Base-by-base conservation (phyloP, 495 filamentous ascomycete genomes). In the Podospora didyma region DNA sequence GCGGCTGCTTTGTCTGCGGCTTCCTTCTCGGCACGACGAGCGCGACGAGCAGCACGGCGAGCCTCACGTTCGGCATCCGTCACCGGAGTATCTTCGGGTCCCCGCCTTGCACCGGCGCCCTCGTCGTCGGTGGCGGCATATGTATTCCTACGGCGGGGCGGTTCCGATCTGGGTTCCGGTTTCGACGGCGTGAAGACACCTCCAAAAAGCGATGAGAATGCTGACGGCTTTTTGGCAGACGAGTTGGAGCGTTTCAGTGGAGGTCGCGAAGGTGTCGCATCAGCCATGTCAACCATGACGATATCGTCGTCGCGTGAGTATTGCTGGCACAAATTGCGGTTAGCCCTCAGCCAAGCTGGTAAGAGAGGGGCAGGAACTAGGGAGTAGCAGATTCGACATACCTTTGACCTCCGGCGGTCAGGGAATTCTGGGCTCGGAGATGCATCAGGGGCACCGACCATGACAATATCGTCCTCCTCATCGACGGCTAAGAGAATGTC, bases 51-150 rank as follows among this genome's bases (percentile, higher is more conserved):
- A 2, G 75, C 80, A 12, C 79, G 78, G 37, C 79, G 77, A 10
- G 77, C 79, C 58, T 83, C 80, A 17, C 77, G 76, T 23, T 83
- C 78, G 23, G 72, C 69, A 23, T 81, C 80, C 0, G 71, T 69
- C 49, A 74, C 73, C 4, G 65, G 59, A 0, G 66, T n/a, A 26
- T 70, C 67, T 3, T 58, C 57, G 11, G 37, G 49, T 9, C 26
- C 26, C 1, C 53, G 58, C 10, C 62, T 59, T 16, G 49, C 60
- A 23, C 72, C 57, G 17, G 49, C 60, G 24, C 72, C 57, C 22
- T 78, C 74, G 14, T 75, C 74, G 19, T 77, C 75, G 1, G 73
- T 73, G 2, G 67, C 69, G 20, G 67, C 56, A 51, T 73, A 73
- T 22, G 76, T 77, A 26, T 62, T 73, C 11, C 76, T 75, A 51